phyloP scores from a whole-genome alignment of 345 rosid species.

The Aquilaria malaccensis region DNA sequence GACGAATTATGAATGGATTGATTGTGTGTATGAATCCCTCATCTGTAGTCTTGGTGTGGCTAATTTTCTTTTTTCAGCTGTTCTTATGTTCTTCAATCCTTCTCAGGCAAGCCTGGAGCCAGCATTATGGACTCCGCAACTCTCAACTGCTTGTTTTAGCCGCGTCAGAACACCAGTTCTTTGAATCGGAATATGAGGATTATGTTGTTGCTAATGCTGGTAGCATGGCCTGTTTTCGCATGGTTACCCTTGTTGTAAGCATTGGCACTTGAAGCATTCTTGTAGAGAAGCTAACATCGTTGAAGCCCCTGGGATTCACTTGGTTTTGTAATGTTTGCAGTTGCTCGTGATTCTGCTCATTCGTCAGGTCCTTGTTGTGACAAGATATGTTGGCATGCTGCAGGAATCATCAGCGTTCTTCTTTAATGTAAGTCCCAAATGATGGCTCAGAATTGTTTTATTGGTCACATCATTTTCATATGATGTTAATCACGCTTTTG shows the following conservation, averaged over 20 bases:
- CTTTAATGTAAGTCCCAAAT: conserved; percentile 29
- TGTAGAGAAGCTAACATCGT: background rate
- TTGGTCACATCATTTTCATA: background rate
- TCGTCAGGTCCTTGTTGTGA: conserved; percentile 43
- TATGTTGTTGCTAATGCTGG: conserved; percentile 39
- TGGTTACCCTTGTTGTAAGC: conserved; percentile 48
- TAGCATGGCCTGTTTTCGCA: conserved; percentile 55
- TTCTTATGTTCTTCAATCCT: background rate
- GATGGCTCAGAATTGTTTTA: background rate
- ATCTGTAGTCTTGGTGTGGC: background rate
- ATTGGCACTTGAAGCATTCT: background rate
- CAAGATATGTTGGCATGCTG: conserved; percentile 33
- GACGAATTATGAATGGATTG: no score
- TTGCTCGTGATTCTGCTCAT: conserved; percentile 47
- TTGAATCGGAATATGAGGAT: conserved; percentile 50
- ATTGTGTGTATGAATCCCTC: no score
- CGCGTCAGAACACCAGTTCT: conserved; percentile 44
- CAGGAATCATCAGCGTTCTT: conserved; percentile 32
- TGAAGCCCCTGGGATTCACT: conserved; percentile 4
- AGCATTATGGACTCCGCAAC: conserved; percentile 38
- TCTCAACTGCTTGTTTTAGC: conserved; percentile 53
- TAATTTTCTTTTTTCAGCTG: background rate
- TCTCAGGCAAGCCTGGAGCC: conserved; percentile 60
- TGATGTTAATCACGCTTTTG: background rate
- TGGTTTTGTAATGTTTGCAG: conserved; percentile 21